These are phyloP conservation scores for Pseudopithomyces maydicus DNA, from an alignment of 2,329 filamentous ascomycete species.

Conservation along the genomic window DNA sequence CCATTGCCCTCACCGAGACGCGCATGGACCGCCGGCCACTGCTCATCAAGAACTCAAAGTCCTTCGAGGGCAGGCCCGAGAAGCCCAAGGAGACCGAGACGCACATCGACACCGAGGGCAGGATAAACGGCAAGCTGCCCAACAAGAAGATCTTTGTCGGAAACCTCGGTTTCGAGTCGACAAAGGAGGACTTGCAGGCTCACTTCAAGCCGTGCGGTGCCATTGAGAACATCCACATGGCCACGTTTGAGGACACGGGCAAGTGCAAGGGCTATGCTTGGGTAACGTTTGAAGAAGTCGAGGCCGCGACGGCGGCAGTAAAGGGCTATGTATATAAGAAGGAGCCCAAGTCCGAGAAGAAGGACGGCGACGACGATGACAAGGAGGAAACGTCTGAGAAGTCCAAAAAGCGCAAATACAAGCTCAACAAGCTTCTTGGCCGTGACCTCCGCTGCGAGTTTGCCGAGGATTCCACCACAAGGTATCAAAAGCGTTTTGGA, in stretches of 20 bases:
- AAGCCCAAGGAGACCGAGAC: constrained; percentile 56
- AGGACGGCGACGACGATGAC: constrained; percentile 59
- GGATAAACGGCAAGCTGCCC: constrained; percentile 60
- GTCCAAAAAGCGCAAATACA: constrained; percentile 66
- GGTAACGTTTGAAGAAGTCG: constrained; percentile 84
- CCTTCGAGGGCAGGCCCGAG: constrained; percentile 85
- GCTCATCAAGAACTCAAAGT: constrained; percentile 91
- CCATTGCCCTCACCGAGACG: constrained; percentile 84
- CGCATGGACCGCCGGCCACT: constrained; percentile 77
- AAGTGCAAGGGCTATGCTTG: constrained; percentile 98
- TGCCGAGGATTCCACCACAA: constrained; percentile 84
- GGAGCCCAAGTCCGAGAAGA: constrained; percentile 53
- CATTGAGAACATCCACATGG: constrained; percentile 82
- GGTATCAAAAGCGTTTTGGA: constrained; percentile 94
- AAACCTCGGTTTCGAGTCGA: constrained; percentile 56
- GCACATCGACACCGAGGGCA: constrained; percentile 28
- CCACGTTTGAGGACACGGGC: constrained; percentile 93
- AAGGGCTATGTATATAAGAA: constrained; percentile 78
- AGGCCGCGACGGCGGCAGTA: constrained; percentile 76
- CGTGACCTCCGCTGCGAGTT: constrained; percentile 86
- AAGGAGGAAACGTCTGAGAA: constrained; percentile 50
- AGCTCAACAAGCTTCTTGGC: constrained; percentile 83
- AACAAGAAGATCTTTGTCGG: constrained; percentile 85
- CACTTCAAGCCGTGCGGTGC: constrained; percentile 87
- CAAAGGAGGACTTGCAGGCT: constrained; percentile 76